Conservation (phyloP, 116 monocot species). For the Zostera marina region DNA sequence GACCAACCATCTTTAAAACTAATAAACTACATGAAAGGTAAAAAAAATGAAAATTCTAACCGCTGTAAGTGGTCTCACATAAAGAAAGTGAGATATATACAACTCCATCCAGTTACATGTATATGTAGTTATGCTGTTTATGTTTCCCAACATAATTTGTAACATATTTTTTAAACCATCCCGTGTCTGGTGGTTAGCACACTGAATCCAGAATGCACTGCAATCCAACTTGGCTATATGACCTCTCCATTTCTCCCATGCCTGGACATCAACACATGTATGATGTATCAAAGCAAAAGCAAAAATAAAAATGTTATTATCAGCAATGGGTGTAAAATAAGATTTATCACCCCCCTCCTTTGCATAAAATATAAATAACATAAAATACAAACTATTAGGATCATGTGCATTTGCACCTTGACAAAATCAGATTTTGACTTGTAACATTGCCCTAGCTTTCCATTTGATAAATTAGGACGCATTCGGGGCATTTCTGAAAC, state of each 20-base stretch:
- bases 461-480: slow-evolving; percentile 40
- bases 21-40: not conserved
- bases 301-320: not conserved
- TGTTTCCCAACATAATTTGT: slow-evolving; percentile 79
- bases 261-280: slow-evolving; percentile 18
- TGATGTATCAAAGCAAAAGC: not conserved
- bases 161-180: slow-evolving; percentile 75
- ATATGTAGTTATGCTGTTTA: slow-evolving; percentile 28
- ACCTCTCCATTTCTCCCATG: slow-evolving; percentile 88
- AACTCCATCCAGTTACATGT: slow-evolving; percentile 90
- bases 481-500: slow-evolving; percentile 83
- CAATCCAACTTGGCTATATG: slow-evolving; percentile 65
- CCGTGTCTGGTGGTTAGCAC: slow-evolving; percentile 56
- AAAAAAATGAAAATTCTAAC: slow-evolving; percentile 16
- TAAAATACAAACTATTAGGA: not conserved
- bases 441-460: slow-evolving; percentile 70
- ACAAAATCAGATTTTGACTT: slow-evolving; percentile 78
- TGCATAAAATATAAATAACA: not conserved
- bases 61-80: slow-evolving; percentile 59
- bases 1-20: not conserved
- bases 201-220: slow-evolving; percentile 95
- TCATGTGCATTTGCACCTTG: slow-evolving; percentile 35
- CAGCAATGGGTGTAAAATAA: not conserved
- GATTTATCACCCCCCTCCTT: not conserved
- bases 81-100: slow-evolving; percentile 65